Evolutionary conservation across 257 asterid genomes (phyloP).

Genomic region (Fraxinus americana): DNA sequence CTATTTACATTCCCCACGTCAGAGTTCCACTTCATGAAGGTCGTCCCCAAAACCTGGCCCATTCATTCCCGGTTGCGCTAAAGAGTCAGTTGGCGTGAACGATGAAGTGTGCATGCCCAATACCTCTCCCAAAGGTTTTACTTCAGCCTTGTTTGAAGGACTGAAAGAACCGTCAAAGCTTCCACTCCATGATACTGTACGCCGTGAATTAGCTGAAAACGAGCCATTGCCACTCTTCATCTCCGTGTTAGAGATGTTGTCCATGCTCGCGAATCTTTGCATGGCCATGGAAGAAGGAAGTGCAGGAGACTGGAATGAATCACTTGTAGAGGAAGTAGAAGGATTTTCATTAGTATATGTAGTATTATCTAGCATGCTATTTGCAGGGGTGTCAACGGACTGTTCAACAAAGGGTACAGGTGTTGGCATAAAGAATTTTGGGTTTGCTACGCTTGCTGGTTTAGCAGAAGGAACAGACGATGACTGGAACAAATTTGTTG

Average conservation of each 20-base stretch:
- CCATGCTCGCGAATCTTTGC: slow-evolving; percentile 81
- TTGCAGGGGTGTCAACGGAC: slow-evolving; percentile 33
- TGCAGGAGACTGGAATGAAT: slow-evolving; percentile 39
- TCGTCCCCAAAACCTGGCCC: slow-evolving; percentile 67
- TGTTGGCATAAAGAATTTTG: slow-evolving; percentile 80
- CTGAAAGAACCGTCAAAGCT: slow-evolving; percentile 47
- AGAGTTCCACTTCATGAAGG: slow-evolving; percentile 91
- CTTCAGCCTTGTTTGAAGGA: slow-evolving; percentile 34
- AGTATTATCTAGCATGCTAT: slow-evolving; percentile 35
- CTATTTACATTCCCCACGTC: slow-evolving; percentile 56
- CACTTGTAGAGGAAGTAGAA: slow-evolving; percentile 39
- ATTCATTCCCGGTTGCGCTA: slow-evolving; percentile 33
- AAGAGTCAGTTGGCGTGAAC: slow-evolving; percentile 27
- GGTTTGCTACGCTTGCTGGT: slow-evolving; percentile 54
- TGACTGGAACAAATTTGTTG: slow-evolving; percentile 61
- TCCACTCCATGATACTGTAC: slow-evolving; percentile 96
- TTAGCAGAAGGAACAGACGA: slow-evolving; percentile 59
- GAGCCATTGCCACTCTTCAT: slow-evolving; percentile 31
- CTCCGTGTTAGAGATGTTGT: slow-evolving; percentile 49
- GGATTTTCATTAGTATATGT: slow-evolving; percentile 35
- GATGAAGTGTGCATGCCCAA: slow-evolving; percentile 34
- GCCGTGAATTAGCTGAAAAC: slow-evolving; percentile 50
- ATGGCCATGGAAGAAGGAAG: slow-evolving; percentile 35
- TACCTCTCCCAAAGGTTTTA: slow-evolving; percentile 42
- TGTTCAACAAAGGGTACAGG: slow-evolving; percentile 51